Percentiles rank a stretch among this genome's conserved stretches.
phyloP scores from a whole-genome alignment of 2,329 filamentous ascomycete genomes.

The Stagonosporopsis vannaccii region DNA sequence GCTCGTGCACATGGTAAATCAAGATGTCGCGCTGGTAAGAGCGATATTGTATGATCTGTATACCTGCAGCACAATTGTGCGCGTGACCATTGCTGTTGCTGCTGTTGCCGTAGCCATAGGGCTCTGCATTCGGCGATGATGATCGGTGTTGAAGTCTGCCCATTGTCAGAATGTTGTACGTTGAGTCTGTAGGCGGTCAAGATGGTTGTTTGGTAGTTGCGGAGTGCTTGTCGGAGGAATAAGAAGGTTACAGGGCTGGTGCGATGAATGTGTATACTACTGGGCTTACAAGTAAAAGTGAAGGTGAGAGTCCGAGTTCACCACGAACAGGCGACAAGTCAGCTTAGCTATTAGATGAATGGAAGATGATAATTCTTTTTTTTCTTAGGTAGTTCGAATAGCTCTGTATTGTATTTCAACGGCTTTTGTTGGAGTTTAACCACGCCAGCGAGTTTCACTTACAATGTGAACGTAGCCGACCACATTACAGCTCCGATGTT shows the following conservation, averaged over 20 bases:
- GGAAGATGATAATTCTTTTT: neutral
- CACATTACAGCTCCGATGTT: neutral
- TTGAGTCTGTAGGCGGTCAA: neutral
- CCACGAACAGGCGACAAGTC: neutral
- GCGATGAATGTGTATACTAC: neutral
- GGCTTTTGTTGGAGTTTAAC: too few relatives aligned
- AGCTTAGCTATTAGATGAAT: neutral
- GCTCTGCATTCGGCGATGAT: neutral
- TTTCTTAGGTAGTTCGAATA: neutral
- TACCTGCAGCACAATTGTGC: neutral
- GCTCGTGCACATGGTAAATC: slow-evolving; percentile 31
- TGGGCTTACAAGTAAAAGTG: neutral
- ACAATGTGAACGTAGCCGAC: neutral
- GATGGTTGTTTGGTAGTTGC: neutral
- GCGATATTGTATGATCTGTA: slow-evolving; percentile 21
- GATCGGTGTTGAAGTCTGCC: neutral
- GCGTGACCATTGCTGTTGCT: neutral
- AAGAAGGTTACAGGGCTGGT: neutral
- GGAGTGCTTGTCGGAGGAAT: neutral
- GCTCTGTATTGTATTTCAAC: too few relatives aligned
- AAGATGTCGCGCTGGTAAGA: slow-evolving; percentile 22
- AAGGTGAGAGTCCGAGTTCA: slow-evolving; percentile 9
- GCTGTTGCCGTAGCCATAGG: neutral
- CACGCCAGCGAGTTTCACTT: neutral
- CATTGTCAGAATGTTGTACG: neutral